These are phyloP conservation scores for Saccharum officinarum DNA, from an alignment of 176 grass and related monocot species.

Conservation along the genomic window DNA sequence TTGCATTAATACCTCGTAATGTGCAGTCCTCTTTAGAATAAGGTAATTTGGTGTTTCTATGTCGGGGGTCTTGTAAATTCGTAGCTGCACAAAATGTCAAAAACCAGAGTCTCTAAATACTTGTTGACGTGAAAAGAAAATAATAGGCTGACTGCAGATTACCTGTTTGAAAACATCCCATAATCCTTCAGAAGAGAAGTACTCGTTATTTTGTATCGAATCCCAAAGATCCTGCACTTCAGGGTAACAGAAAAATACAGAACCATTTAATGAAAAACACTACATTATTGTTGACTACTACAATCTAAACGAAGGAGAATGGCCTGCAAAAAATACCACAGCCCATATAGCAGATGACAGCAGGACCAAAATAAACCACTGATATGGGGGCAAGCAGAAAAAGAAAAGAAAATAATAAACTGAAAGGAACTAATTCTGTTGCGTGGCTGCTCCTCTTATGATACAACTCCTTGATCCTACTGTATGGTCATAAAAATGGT, in stretches of 20 bases:
- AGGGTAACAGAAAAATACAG: constrained; percentile 1
- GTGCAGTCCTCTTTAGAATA: constrained; percentile 76
- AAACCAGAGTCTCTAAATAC: constrained; percentile 14
- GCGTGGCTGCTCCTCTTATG: background rate
- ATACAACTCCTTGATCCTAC: background rate
- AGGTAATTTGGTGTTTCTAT: constrained; percentile 88
- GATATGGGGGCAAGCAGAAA: no score
- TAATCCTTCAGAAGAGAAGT: constrained; percentile 86
- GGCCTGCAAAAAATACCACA: background rate
- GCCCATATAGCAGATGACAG: background rate
- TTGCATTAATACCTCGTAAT: constrained; percentile 66
- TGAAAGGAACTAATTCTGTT: background rate
- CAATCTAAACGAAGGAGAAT: constrained; percentile 12
- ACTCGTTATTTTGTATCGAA: constrained; percentile 78
- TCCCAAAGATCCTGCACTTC: constrained; percentile 85
- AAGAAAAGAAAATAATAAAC: background rate
- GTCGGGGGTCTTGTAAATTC: constrained; percentile 89
- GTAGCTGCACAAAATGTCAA: constrained; percentile 58
- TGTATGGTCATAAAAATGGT: background rate
- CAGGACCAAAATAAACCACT: background rate
- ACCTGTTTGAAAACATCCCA: constrained; percentile 80
- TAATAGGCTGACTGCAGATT: constrained; percentile 18
- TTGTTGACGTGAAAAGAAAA: constrained; percentile 10
- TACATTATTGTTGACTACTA: constrained; percentile 4
- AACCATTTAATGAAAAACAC: background rate